Base-by-base conservation (phyloP, 768 basidiomycete genomes). In the Tylopilus plumbeoviolaceoides region DNA sequence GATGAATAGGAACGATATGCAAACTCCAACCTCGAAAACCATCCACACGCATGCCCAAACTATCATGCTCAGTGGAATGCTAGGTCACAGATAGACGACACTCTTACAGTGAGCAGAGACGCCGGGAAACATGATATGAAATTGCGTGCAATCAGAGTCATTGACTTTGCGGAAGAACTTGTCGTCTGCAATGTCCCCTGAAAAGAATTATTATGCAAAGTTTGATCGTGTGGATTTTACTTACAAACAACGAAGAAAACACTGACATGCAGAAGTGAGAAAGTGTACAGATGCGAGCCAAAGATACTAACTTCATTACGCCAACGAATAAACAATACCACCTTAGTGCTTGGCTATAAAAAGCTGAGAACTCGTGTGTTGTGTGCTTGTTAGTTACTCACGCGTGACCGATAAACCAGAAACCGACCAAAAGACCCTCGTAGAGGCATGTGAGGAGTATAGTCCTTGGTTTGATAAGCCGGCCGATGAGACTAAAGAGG, bases 391-490 rank as follows among this genome's bases (percentile, higher is more conserved):
- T 20, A 18, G 51, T 56, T 48, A 77, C 85, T 59, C 68, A 87
- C 91, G 78, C 93, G 68, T 98, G 95, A 64, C 87, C 91, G 41
- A 94, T 83, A 67, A 95, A 97, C 94, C 95, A 97, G 59, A 98
- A 90, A 0, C 91, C 94, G 51, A 98, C 80, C 44, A 98, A 75
- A 21, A 97, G 72, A 9, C 81, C 92, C 69, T 97, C 93, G 60
- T 91, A 95, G 10, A 84, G 67, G 21, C 90, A 60, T 21, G 91
- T 94, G 39, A 95, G 78, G 10, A 88, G 54, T 60, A 95, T 93
- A 23, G 94, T 95, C 54, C 94, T 97, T 68, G 10, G 47, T 42
- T 21, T 30, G 53, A 48, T 62, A 27, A 68, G 58, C 30, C 48
- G 48, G 43, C 49, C 39, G 30, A 28, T 41, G 11, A 38, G 31